phyloP scores from a whole-genome alignment of 768 basidiomycete species.

The Dacryopinax spathularia region DNA sequence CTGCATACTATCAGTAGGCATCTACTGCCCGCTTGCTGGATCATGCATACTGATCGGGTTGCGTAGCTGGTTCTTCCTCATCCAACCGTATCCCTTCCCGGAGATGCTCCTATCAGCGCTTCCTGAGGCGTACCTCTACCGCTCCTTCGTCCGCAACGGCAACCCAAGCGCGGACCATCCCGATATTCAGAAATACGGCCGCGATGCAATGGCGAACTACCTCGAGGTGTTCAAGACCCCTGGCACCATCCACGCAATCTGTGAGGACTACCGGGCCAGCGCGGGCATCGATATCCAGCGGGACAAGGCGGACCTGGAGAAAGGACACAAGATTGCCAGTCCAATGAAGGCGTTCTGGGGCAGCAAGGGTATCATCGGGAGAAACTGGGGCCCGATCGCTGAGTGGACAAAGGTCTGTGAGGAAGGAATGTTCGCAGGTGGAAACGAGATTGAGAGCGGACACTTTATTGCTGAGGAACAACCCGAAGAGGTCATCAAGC shows the following conservation, averaged over 20 bases:
- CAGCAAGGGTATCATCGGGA: slow-evolving; percentile 16
- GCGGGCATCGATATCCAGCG: slow-evolving; percentile 22
- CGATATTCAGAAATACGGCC: not conserved
- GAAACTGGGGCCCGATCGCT: slow-evolving; percentile 5
- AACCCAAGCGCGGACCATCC: not conserved
- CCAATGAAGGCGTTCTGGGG: slow-evolving; percentile 17
- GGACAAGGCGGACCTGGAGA: slow-evolving; percentile 15
- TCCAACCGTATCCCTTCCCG: slow-evolving; percentile 14
- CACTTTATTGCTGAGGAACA: slow-evolving; percentile 20
- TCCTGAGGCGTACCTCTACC: not conserved
- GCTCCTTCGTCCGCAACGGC: not conserved
- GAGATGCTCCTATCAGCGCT: slow-evolving; percentile 5
- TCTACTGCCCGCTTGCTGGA: no score
- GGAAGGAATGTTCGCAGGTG: slow-evolving; percentile 9
- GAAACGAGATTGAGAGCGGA: slow-evolving; percentile 13
- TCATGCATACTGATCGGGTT: not conserved
- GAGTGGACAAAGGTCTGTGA: slow-evolving; percentile 15
- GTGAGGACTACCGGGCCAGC: slow-evolving; percentile 24
- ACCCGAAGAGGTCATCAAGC: slow-evolving; percentile 14
- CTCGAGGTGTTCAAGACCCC: not conserved
- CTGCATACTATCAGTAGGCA: not conserved
- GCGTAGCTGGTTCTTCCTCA: slow-evolving; percentile 21
- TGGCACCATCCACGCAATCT: slow-evolving; percentile 1
- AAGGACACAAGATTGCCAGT: slow-evolving; percentile 7
- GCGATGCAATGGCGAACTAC: not conserved